Conservation (phyloP, 2,329 filamentous ascomycete genomes). For the Colletotrichum tropicale region DNA sequence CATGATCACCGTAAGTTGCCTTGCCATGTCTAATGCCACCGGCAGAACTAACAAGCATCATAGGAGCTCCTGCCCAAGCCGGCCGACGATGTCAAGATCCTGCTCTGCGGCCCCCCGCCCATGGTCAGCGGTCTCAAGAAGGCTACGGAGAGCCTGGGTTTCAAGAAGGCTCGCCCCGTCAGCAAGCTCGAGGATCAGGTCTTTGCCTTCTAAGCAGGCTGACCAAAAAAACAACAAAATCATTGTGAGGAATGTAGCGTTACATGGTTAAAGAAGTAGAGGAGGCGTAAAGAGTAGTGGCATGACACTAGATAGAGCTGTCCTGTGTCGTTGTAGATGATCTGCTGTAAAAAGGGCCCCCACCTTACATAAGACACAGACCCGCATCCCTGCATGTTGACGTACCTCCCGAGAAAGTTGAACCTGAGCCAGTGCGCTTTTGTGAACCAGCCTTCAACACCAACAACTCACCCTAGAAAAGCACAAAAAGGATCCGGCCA, state of each 20-base stretch:
- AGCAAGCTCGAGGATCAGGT: constrained; percentile 99
- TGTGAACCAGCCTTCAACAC: neutral
- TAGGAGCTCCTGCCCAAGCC: constrained; percentile 83
- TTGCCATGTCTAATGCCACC: neutral
- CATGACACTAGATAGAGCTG: neutral
- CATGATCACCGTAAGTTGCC: constrained; percentile 79
- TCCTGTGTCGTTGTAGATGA: neutral
- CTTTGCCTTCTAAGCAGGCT: constrained; percentile 75
- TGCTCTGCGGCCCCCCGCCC: constrained; percentile 93
- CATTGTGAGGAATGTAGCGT: neutral
- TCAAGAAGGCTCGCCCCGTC: constrained; percentile 88
- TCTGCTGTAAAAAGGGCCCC: neutral
- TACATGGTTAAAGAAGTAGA: neutral
- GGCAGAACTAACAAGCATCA: constrained; percentile 30
- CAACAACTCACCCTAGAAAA: neutral
- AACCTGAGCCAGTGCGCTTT: neutral
- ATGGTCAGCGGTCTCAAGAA: constrained; percentile 99
- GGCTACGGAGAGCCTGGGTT: constrained; percentile 85
- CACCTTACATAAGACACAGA: constrained; percentile 4
- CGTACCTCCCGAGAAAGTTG: constrained; percentile 8
- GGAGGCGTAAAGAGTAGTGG: neutral
- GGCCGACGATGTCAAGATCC: constrained; percentile 86
- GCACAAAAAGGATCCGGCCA: neutral
- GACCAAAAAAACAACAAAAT: neutral
- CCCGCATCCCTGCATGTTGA: constrained; percentile 9